Conservation (phyloP, 2,329 filamentous ascomycete species). For the Hymenoscyphus linearis region DNA sequence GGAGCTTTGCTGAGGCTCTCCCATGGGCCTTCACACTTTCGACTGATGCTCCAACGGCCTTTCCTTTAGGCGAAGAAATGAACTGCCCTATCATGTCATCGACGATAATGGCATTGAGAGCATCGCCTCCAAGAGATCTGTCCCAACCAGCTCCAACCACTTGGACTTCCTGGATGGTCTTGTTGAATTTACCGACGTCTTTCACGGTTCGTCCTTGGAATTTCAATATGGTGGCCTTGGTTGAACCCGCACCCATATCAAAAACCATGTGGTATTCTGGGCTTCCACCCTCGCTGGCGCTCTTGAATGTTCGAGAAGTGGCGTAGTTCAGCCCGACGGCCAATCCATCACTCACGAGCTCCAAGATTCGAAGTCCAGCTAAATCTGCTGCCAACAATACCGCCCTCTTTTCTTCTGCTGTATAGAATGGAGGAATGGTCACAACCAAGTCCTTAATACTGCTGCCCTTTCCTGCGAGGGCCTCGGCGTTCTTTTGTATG, state of each 20-base stretch:
- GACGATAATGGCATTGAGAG: slow-evolving; percentile 80
- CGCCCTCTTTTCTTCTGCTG: slow-evolving; percentile 81
- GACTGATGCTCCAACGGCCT: slow-evolving; percentile 57
- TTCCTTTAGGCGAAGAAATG: slow-evolving; percentile 60
- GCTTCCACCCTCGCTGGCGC: slow-evolving; percentile 73
- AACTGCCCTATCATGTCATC: slow-evolving; percentile 85
- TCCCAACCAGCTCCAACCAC: slow-evolving; percentile 87
- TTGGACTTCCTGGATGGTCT: slow-evolving; percentile 93
- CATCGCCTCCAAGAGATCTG: slow-evolving; percentile 80
- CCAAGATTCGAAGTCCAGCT: slow-evolving; percentile 80
- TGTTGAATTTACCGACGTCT: slow-evolving; percentile 88
- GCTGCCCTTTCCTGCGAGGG: slow-evolving; percentile 69
- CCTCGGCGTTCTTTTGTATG: slow-evolving; percentile 82
- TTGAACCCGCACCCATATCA: slow-evolving; percentile 95
- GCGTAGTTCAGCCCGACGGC: slow-evolving; percentile 95
- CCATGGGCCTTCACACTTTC: slow-evolving; percentile 68
- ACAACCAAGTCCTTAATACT: slow-evolving; percentile 78
- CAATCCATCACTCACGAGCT: slow-evolving; percentile 80
- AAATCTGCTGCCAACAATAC: slow-evolving; percentile 79
- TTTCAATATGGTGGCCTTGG: slow-evolving; percentile 81
- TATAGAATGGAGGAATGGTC: slow-evolving; percentile 87
- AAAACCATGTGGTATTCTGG: slow-evolving; percentile 91
- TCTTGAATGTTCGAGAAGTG: slow-evolving; percentile 83
- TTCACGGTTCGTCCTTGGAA: slow-evolving; percentile 89
- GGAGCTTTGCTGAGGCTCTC: slow-evolving; percentile 81